These are phyloP conservation scores for Pythium oligandrum DNA, from an alignment of 352 stramenopile species.

Conservation along the genomic window DNA sequence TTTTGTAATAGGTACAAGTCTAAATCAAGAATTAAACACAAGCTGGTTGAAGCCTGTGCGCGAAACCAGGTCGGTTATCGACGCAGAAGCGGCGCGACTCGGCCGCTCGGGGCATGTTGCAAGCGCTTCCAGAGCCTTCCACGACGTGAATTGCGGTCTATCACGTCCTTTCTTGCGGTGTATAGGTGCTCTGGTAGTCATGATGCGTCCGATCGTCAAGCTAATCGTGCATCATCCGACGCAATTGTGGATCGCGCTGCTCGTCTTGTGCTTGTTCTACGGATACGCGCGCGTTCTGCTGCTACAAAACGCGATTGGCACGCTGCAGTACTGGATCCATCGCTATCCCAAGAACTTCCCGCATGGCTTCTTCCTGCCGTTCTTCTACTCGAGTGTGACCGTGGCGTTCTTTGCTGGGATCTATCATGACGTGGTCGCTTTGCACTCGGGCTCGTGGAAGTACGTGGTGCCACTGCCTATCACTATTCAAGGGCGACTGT, in stretches of 20 bases:
- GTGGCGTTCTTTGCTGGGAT: conserved; percentile 30
- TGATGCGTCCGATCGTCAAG: conserved; percentile 37
- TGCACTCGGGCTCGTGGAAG: conserved; percentile 40
- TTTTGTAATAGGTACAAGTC: not conserved
- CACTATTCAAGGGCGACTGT: conserved; percentile 42
- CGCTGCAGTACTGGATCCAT: conserved; percentile 43
- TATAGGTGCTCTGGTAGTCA: not conserved
- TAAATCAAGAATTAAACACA: no score
- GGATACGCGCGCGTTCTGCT: conserved; percentile 63
- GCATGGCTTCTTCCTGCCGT: conserved; percentile 43
- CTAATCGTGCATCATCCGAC: conserved; percentile 54
- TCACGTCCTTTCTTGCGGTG: not conserved
- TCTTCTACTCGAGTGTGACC: conserved; percentile 42
- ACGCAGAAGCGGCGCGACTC: no score
- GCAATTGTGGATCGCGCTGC: conserved; percentile 39
- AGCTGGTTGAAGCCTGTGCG: no score
- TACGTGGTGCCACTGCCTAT: conserved; percentile 63
- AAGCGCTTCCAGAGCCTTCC: no score
- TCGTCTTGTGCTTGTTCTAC: conserved; percentile 58
- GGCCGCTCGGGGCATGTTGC: no score
- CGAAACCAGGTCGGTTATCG: no score
- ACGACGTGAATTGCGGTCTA: no score
- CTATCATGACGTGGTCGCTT: conserved; percentile 34
- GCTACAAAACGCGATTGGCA: conserved; percentile 44
- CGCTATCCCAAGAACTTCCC: conserved; percentile 55